These are phyloP conservation scores for Cryphonectria parasitica DNA, from an alignment of 2,329 filamentous ascomycete genomes.

Conservation along the genomic window DNA sequence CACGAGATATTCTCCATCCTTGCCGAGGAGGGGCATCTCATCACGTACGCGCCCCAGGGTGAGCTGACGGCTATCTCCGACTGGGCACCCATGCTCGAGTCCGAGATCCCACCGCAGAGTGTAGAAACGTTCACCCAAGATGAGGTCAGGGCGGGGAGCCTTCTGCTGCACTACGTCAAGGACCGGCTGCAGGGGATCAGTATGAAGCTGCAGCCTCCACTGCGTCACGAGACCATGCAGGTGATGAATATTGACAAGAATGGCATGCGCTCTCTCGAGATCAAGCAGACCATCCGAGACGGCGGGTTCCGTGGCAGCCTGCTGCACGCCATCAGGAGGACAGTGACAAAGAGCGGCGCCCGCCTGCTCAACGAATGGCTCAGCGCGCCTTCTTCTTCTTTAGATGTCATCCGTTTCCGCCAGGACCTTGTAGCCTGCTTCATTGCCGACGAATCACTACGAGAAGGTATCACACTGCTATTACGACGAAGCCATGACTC, in stretches of 20 bases:
- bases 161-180: conserved; percentile 83
- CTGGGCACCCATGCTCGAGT: conserved; percentile 80
- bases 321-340: conserved; percentile 85
- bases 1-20: conserved; percentile 70
- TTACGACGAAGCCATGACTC: conserved; percentile 81
- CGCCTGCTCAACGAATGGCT: conserved; percentile 83
- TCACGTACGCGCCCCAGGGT: conserved; percentile 68
- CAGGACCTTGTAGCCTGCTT: conserved; percentile 83
- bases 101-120: conserved; percentile 61
- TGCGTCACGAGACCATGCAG: conserved; percentile 72
- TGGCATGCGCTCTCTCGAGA: conserved; percentile 85
- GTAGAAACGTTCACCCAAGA: conserved; percentile 62
- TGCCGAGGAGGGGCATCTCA: conserved; percentile 73
- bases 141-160: conserved; percentile 77
- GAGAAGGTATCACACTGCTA: conserved; percentile 69
- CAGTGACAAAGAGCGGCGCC: conserved; percentile 88
- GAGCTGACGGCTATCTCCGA: conserved; percentile 56
- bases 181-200: conserved; percentile 76
- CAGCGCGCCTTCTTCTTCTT: conserved; percentile 86
- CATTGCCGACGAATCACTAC: conserved; percentile 66
- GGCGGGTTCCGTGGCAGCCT: conserved; percentile 80
- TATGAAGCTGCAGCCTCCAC: conserved; percentile 82
- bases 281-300: conserved; percentile 84
- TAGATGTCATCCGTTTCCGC: conserved; percentile 75
- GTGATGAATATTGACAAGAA: conserved; percentile 92